Evolutionary conservation across 106 monocot species (phyloP), one percentile per base, ranked within the genome.

Genomic region (Agapanthus africanus): DNA sequence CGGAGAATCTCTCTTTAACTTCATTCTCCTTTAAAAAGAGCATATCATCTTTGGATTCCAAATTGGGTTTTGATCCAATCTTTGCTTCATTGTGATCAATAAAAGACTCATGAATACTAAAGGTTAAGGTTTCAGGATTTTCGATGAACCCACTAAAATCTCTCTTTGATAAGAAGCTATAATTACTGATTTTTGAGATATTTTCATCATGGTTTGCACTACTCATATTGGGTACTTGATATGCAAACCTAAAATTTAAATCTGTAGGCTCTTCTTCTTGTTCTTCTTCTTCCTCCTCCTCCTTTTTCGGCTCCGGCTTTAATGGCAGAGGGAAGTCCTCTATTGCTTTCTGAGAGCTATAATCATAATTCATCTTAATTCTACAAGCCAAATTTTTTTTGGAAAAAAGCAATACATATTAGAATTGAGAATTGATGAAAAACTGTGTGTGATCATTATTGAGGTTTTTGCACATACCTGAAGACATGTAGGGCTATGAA

Each of bases 241-340:
- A 47, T 47, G 77, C 62, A 64, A 93, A 93, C 67, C 77, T 89
- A 51, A 89, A 89, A 37, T 69, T 74, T 30, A 93, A 86, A 68
- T 18, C 59, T 10, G 87, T 37, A 18, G 56, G 28, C 22, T 73
- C 73, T 13, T 72, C 39, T 65, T 76, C 76, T 5, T 62, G 14
- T 0, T 54, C 68, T 19, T 68, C 50, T 13, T 49, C n/a, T n/a
- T n/a, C n/a, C n/a, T n/a, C n/a, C n/a, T n/a, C n/a, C n/a, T n/a
- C 54, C 68, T 40, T 40, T 18, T 63, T 62, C 0, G 16, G 40
- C 31, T 13, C 33, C 16, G 18, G 11, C 44, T 68, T 46, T 54
- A 27, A 28, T 22, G 1, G 8, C 50, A 30, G 59, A 14, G 40
- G 4, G 44, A 0, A 7, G 10, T 23, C 21, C 3, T 40, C 1